Percentiles rank a stretch among this genome's conserved stretches.
Evolutionary conservation across 371 early-diverging fungal species (phyloP).

Genomic region (Mucor mucedo): DNA sequence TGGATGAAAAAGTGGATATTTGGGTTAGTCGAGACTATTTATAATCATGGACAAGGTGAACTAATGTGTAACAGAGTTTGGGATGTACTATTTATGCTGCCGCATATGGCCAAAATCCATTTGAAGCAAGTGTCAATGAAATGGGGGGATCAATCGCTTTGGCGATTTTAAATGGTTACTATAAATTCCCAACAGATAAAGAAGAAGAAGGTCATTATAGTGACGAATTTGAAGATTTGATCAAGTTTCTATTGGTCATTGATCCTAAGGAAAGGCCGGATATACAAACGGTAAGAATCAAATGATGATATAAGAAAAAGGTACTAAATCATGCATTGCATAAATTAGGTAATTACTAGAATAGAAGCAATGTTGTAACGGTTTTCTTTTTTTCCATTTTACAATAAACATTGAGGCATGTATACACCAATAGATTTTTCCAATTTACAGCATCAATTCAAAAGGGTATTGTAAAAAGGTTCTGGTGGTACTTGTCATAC

Average conservation of each 20-base stretch:
- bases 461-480: too few species aligned
- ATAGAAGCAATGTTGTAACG: slow-evolving; percentile 3
- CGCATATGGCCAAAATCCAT: slow-evolving; percentile 74
- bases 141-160: slow-evolving; percentile 75
- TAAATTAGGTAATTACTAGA: slow-evolving; percentile 16
- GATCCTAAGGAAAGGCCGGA: slow-evolving; percentile 71
- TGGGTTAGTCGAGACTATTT: slow-evolving; percentile 54
- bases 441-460: too few species aligned
- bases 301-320: background rate
- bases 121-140: slow-evolving; percentile 68
- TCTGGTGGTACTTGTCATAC: too few species aligned
- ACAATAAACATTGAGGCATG: background rate
- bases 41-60: background rate
- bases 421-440: too few species aligned
- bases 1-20: slow-evolving; percentile 79
- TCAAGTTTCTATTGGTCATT: slow-evolving; percentile 63
- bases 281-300: slow-evolving; percentile 50
- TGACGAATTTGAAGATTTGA: slow-evolving; percentile 59
- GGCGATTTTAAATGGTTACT: slow-evolving; percentile 69
- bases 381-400: background rate
- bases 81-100: slow-evolving; percentile 77
- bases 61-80: slow-evolving; percentile 37
- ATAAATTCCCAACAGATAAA: slow-evolving; percentile 52
- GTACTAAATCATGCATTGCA: background rate
- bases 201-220: slow-evolving; percentile 53